Evolutionary conservation across 1,284 basidiomycete genomes (phyloP).

Genomic region (Athelia psychrophila): DNA sequence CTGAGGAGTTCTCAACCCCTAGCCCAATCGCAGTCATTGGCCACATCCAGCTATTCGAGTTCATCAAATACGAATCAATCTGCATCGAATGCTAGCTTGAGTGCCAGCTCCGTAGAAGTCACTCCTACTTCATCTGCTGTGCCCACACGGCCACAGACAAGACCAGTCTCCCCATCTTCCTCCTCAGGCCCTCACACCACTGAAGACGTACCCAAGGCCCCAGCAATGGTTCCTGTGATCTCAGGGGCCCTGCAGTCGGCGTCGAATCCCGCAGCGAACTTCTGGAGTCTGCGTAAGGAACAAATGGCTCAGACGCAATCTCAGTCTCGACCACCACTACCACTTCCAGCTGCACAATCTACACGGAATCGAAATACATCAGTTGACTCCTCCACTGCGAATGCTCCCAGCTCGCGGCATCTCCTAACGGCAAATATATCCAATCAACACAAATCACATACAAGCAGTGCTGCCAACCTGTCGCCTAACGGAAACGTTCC

Average conservation of each 20-base stretch:
- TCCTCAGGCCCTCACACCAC: constrained; percentile 18
- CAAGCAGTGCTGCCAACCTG: too few relatives aligned
- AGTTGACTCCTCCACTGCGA: too few relatives aligned
- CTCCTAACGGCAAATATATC: too few relatives aligned
- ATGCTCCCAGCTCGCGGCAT: too few relatives aligned
- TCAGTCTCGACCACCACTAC: constrained; percentile 8
- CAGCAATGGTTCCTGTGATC: background rate
- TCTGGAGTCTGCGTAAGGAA: constrained; percentile 50
- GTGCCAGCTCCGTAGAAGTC: background rate
- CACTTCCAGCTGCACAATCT: background rate
- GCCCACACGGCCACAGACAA: constrained; percentile 4
- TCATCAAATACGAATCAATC: background rate
- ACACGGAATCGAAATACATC: too few relatives aligned
- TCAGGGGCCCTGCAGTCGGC: constrained; percentile 2
- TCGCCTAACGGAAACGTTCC: too few relatives aligned
- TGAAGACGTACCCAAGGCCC: constrained; percentile 5
- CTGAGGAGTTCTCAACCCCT: constrained; percentile 20
- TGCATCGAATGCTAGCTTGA: background rate
- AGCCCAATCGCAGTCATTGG: constrained; percentile 9
- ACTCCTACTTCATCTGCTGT: background rate
- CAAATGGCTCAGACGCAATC: constrained; percentile 35
- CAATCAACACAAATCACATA: too few relatives aligned
- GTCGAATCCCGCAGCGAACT: constrained; percentile 33
- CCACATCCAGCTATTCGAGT: constrained; percentile 2
- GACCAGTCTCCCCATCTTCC: constrained; percentile 9